A percentile compares a stretch with the other conserved stretches of the same genome.
phyloP scores from a whole-genome alignment of 306 rosid species.

The Vicia sativa region DNA sequence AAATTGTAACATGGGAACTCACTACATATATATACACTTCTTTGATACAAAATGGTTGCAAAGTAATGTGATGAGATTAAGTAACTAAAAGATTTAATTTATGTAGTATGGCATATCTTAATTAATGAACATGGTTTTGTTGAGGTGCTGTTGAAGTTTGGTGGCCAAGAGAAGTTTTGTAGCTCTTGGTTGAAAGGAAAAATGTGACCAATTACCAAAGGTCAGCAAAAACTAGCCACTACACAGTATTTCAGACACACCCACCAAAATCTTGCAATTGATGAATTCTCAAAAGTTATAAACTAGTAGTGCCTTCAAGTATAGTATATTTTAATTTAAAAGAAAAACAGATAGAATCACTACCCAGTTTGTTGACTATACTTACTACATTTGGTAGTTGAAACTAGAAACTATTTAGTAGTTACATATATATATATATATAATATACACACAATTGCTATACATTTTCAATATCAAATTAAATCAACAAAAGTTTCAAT shows the following conservation, averaged over 20 bases:
- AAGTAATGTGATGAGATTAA: not conserved
- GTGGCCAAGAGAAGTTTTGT: slow-evolving; percentile 41
- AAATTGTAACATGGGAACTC: slow-evolving; percentile 19
- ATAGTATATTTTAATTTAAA: no score
- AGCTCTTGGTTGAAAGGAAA: slow-evolving; percentile 22
- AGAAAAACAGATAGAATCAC: no score
- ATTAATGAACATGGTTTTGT: slow-evolving; percentile 40
- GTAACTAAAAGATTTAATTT: no score
- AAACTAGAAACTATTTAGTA: not conserved
- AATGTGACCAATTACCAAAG: slow-evolving; percentile 37
- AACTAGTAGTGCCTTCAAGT: not conserved
- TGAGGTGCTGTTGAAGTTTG: slow-evolving; percentile 62
- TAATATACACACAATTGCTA: no score
- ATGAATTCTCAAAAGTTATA: not conserved
- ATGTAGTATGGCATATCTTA: not conserved
- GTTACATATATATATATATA: no score
- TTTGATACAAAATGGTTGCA: not conserved
- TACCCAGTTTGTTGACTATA: no score
- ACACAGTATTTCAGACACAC: slow-evolving; percentile 43
- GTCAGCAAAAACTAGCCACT: slow-evolving; percentile 31
- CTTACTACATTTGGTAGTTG: not conserved
- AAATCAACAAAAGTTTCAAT: no score
- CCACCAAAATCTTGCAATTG: slow-evolving; percentile 43
- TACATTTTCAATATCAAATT: no score
- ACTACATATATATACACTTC: not conserved